Conservation (phyloP, 2,329 filamentous ascomycete species). For the Colletotrichum sp. region DNA sequence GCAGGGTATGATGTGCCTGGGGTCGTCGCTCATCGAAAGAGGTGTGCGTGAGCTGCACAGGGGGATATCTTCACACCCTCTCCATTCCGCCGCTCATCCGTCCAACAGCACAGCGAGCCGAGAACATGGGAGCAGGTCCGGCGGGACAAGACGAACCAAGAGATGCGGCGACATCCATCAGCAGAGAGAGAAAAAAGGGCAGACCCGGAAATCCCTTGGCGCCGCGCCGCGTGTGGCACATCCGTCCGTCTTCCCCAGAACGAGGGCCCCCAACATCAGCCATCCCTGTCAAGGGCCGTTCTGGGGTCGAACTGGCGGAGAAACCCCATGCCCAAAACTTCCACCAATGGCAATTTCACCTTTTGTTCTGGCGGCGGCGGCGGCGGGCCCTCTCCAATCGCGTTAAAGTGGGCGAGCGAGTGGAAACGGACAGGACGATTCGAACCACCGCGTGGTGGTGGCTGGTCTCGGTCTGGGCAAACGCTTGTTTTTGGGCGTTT, state of each 20-base stretch:
- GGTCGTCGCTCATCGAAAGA: not conserved
- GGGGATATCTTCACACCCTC: not conserved
- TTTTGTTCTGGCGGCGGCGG: not conserved
- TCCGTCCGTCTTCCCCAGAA: not conserved
- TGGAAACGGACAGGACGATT: not conserved
- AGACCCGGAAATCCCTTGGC: slow-evolving; percentile 1
- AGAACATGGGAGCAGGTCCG: not conserved
- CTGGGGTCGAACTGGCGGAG: slow-evolving; percentile 8
- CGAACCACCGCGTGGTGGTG: not conserved
- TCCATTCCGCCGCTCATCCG: not conserved
- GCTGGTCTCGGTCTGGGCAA: slow-evolving; percentile 20
- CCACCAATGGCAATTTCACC: slow-evolving; percentile 18
- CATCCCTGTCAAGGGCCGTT: not conserved
- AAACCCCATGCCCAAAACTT: slow-evolving; percentile 4
- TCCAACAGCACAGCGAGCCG: not conserved
- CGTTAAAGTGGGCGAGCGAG: not conserved
- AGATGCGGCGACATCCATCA: slow-evolving; percentile 4
- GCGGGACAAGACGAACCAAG: slow-evolving; percentile 14
- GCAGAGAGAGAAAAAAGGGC: not conserved
- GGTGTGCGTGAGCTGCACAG: not conserved
- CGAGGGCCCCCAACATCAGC: not conserved
- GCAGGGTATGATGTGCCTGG: not conserved
- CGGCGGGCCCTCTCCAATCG: not conserved
- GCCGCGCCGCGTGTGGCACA: not conserved
- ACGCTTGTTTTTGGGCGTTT: slow-evolving; percentile 15